Conservation (phyloP, 2,329 filamentous ascomycete genomes). For the Ophiostoma tasmaniense region DNA sequence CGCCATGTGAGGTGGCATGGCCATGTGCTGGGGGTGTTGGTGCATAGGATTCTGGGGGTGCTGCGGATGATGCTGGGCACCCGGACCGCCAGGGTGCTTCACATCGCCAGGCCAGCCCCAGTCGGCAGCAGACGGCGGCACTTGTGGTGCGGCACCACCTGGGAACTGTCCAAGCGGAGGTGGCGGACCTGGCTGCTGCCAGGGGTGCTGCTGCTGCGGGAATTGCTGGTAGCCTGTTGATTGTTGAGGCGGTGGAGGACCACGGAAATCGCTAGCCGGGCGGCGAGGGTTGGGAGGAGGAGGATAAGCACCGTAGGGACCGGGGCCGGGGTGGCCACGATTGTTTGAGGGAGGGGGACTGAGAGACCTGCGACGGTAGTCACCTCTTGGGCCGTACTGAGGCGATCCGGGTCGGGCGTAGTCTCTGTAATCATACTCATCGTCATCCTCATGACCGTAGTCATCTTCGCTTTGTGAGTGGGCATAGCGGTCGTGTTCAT, state of each 20-base stretch:
- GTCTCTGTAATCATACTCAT: not conserved
- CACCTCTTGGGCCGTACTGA: not conserved
- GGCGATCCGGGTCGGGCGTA: not conserved
- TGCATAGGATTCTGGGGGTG: not conserved
- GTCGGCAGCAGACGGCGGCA: not conserved
- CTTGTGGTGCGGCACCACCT: not conserved
- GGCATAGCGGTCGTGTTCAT: not conserved
- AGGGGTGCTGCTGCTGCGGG: slow-evolving; percentile 7
- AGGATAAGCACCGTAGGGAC: not conserved
- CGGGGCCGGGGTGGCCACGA: not conserved
- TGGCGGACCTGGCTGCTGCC: not conserved
- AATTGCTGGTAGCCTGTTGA: not conserved
- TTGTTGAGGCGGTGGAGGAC: slow-evolving; percentile 9
- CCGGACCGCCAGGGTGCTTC: slow-evolving; percentile 9
- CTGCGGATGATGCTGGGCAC: not conserved
- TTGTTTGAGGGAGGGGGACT: not conserved
- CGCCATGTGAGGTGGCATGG: slow-evolving; percentile 7
- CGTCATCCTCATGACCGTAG: not conserved
- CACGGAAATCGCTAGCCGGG: slow-evolving; percentile 5
- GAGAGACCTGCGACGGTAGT: not conserved
- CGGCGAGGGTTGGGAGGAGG: not conserved
- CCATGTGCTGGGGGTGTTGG: not conserved
- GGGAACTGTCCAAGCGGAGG: not conserved
- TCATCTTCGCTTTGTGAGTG: slow-evolving; percentile 1
- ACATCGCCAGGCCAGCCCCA: slow-evolving; percentile 16